Evolutionary conservation across 192 early-diverging fungal species (phyloP).

Genomic region (Gigaspora rosea): DNA sequence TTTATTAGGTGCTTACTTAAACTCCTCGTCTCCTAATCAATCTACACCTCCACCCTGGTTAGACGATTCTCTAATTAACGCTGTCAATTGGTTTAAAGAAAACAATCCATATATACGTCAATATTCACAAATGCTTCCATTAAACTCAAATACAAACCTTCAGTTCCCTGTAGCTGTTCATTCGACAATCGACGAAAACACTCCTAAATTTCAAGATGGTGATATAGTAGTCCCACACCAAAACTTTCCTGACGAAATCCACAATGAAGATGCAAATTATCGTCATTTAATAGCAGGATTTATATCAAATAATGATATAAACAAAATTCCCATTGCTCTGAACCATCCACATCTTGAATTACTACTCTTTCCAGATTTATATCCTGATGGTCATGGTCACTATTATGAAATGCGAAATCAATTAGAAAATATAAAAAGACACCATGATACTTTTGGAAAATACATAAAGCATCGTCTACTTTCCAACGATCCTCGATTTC

Average conservation of each 20-base stretch:
- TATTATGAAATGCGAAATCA: not conserved
- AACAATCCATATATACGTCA: no score
- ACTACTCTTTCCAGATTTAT: not conserved
- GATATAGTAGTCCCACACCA: conserved; percentile 6
- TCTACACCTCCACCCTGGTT: no score
- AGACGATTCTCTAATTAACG: no score
- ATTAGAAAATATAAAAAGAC: not conserved
- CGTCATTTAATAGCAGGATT: not conserved
- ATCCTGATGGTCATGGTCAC: conserved; percentile 1
- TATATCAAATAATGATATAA: not conserved
- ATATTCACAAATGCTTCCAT: no score
- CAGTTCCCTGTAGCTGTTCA: no score
- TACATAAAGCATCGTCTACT: no score
- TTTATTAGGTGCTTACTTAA: no score
- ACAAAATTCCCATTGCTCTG: no score
- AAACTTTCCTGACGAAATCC: conserved; percentile 3
- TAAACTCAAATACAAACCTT: no score
- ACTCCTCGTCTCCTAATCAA: no score
- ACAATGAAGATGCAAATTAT: conserved; percentile 23
- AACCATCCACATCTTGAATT: not conserved
- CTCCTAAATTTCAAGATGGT: not conserved
- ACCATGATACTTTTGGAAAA: conserved; percentile 3
- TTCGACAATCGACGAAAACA: not conserved
- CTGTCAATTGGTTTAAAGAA: no score
- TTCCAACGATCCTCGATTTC: no score